Evolutionary conservation across 2,329 filamentous ascomycete species (phyloP), one percentile per base, ranked within the genome.

Genomic region (Arachnopeziza araneosa): DNA sequence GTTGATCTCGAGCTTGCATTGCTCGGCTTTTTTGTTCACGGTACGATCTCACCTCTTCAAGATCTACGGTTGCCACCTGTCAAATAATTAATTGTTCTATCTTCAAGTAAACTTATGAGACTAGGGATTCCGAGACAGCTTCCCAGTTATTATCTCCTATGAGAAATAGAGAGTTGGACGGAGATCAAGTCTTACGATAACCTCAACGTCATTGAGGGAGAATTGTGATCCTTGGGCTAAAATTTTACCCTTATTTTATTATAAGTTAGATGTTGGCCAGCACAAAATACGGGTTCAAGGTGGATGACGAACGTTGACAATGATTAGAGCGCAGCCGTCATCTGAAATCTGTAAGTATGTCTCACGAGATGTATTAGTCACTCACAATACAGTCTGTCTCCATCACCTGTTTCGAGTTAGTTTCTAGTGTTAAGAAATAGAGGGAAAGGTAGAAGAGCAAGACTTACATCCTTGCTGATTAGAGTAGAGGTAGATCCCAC

Each of bases 11-110:
- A 1, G 67, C 67, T 62, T 69, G 68, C 51, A 69, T 57, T 10
- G 58, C 60, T 52, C 64, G 60, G 23, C 50, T 9, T 55, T 64
- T 58, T 54, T 68, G 23, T 24, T 48, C 19, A 54, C 88, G 77
- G 66, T 79, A 86, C 1, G 80, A 76, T 32, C 87, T 77, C 6
- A 93, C 88, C 64, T 90, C 85, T 67, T 93, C 90, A 1, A 90
- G 75, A 66, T 89, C 86, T 7, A 89, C 78, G 0, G 85, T 89
- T 2, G 26, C 36, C 5, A 44, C 36, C 36, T 44, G 17, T 44
- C 4, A 6, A 19, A 14, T 17, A 44, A 14, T 44, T 44, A 44
- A 12, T 12, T 30, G 26, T 30, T 4, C 4, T 30, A 30, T 30
- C 26, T 30, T 9, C 26, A 30, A 30, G 26, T 30, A 30, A 5